Base-by-base conservation (phyloP, 1,284 basidiomycete genomes). In the Thelephora terrestris region DNA sequence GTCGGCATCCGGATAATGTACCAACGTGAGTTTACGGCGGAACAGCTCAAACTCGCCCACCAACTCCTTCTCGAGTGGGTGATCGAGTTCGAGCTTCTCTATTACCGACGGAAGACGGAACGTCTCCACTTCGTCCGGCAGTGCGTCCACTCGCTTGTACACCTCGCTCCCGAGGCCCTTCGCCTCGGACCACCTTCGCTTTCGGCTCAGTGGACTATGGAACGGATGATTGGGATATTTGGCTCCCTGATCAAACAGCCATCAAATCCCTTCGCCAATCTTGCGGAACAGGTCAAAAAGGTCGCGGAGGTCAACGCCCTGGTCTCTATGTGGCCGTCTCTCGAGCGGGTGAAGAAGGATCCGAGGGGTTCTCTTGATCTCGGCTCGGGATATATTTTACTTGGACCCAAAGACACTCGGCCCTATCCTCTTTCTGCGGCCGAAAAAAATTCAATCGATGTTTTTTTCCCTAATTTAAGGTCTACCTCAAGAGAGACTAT, bases 201-300 rank as follows among this genome's bases (percentile, higher is more conserved):
- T 50, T 62, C n/a, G n/a, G n/a, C n/a, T n/a, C n/a, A n/a, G n/a
- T n/a, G n/a, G n/a, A n/a, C n/a, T n/a, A n/a, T n/a, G n/a, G n/a
- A n/a, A n/a, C n/a, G n/a, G n/a, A n/a, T n/a, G n/a, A n/a, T n/a
- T n/a, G n/a, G n/a, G n/a, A n/a, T n/a, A n/a, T n/a, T n/a, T n/a
- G n/a, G n/a, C n/a, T n/a, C n/a, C n/a, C n/a, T n/a, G n/a, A n/a
- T n/a, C n/a, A n/a, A n/a, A n/a, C n/a, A n/a, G n/a, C n/a, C n/a
- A n/a, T n/a, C n/a, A n/a, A n/a, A n/a, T 36, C 60, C 63, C 49
- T 49, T 52, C 1, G 48, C 45, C 2, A 63, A 63, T 10, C 59
- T 59, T 1, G 52, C 57, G 32, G 49, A 63, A 16, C 53, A 50
- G 0, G 45, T 47, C 0, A 56, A 63, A 44, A 55, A 62, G 4